Evolutionary conservation across 169 alveolate genomes (phyloP).

Genomic region (Amoebophrya sp.): DNA sequence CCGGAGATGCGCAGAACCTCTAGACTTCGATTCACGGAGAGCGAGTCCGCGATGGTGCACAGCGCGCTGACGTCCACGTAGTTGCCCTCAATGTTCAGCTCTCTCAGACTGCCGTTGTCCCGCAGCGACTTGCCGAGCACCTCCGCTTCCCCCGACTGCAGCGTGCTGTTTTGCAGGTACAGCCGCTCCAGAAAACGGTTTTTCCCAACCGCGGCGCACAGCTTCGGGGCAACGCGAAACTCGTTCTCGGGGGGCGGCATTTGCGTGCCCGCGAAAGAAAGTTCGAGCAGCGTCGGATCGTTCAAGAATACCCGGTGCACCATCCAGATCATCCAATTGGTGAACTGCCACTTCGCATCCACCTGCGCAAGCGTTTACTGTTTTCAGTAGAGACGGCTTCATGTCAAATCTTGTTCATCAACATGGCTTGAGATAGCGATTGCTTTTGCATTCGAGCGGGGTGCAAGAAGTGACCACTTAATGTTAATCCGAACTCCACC

Average conservation of each 20-base stretch:
- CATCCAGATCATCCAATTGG: not conserved
- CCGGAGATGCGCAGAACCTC: not conserved
- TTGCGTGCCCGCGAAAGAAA: not conserved
- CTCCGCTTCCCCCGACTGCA: not conserved
- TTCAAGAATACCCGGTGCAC: not conserved
- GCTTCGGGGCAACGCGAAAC: not conserved
- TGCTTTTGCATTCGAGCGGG: too few species aligned
- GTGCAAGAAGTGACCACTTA: too few species aligned
- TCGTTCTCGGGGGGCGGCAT: constrained; percentile 7
- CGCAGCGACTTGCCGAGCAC: not conserved
- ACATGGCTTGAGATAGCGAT: too few species aligned
- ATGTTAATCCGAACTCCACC: too few species aligned
- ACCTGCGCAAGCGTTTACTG: too few species aligned
- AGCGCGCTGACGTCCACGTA: not conserved
- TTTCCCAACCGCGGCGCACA: not conserved
- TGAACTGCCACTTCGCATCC: not conserved
- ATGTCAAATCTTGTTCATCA: too few species aligned
- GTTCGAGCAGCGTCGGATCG: not conserved
- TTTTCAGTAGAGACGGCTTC: too few species aligned
- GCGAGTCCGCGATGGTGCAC: not conserved
- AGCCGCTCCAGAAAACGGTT: not conserved
- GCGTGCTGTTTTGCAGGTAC: not conserved
- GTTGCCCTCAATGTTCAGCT: not conserved
- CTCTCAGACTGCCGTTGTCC: not conserved
- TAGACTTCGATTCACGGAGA: not conserved